Base-by-base conservation (phyloP, 1,284 basidiomycete genomes). In the Spongispora temasekensis region DNA sequence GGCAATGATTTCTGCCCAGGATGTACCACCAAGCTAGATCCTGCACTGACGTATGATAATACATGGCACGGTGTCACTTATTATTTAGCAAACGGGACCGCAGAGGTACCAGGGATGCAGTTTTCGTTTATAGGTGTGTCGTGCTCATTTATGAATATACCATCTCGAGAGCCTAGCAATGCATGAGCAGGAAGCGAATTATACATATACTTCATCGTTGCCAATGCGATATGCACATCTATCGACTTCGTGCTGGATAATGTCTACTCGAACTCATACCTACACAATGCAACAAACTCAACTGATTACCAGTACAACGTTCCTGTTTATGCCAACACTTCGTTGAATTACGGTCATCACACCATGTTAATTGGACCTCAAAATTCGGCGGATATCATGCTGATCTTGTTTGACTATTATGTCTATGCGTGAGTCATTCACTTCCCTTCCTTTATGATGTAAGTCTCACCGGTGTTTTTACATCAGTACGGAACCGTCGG, bases 51-150 rank as follows among this genome's bases (percentile, higher is more conserved):
- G 2, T 61, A 59, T 19, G 44, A 68, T 2, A 42, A 46, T 1
- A 68, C 68, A n/a, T 68, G 67, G 68, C 67, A 70, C 21, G 68
- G 66, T 2, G 2, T 55, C 5, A 70, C 60, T 5, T 64, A 28
- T 17, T 0, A 0, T 46, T 27, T 55, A 1, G 5, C 15, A 8
- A 21, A 31, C 9, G 15, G 8, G 2, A 10, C 3, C 1, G 2
- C 2, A 40, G 10, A 40, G 25, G 10, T 21, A 1, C 66, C 44
- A 50, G 4, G 7, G 3, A 28, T 70, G n/a, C n/a, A 63, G 12
- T 55, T 69, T 30, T 56, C 55, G 8, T 68, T 68, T 5, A 59
- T 44, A 42, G 68, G 67, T 59, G 25, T 1, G 58, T 35, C 12
- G 5, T 13, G 7, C 5, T 40, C n/a, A 5, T 15, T 15, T 34